Percentiles rank a stretch among this genome's conserved stretches.
phyloP scores from a whole-genome alignment of 768 basidiomycete species.

The Tylopilus intermedius region DNA sequence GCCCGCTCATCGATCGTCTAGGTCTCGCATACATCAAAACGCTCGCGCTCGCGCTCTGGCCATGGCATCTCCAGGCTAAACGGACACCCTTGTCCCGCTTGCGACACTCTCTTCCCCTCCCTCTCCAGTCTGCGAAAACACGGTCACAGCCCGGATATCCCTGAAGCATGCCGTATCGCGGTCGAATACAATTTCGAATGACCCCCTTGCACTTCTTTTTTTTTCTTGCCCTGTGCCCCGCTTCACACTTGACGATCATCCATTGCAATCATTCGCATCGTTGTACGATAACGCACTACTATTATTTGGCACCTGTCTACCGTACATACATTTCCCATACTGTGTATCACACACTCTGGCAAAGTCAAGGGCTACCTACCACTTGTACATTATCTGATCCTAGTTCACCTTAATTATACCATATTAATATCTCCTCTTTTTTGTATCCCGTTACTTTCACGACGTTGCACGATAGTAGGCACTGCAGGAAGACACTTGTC shows the following conservation, averaged over 20 bases:
- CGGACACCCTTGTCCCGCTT: slow-evolving; percentile 68
- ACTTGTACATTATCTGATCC: slow-evolving; percentile 28
- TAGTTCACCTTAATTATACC: slow-evolving; percentile 32
- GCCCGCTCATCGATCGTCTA: slow-evolving; percentile 23
- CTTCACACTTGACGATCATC: slow-evolving; percentile 14
- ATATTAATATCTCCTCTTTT: slow-evolving; percentile 27
- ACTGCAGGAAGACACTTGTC: background rate
- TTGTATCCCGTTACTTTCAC: background rate
- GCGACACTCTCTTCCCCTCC: slow-evolving; percentile 61
- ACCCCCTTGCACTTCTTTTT: slow-evolving; percentile 1
- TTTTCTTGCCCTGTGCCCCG: background rate
- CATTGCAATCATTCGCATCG: slow-evolving; percentile 19
- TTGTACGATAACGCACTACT: slow-evolving; percentile 28
- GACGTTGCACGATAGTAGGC: background rate
- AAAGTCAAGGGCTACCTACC: slow-evolving; percentile 15
- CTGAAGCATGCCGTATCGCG: slow-evolving; percentile 68
- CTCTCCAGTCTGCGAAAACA: slow-evolving; percentile 58
- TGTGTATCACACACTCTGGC: slow-evolving; percentile 13
- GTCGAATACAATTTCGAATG: slow-evolving; percentile 72
- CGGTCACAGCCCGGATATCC: slow-evolving; percentile 45
- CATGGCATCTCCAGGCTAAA: slow-evolving; percentile 37
- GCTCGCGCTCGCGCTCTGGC: slow-evolving; percentile 45
- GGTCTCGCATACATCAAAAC: slow-evolving; percentile 54
- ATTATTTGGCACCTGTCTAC: slow-evolving; percentile 23
- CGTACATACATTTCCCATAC: slow-evolving; percentile 25